A percentile compares a stretch with the other conserved stretches of the same genome.
These are phyloP conservation scores for Talaromyces ruber DNA, from an alignment of 495 filamentous ascomycete genomes.

Conservation along the genomic window DNA sequence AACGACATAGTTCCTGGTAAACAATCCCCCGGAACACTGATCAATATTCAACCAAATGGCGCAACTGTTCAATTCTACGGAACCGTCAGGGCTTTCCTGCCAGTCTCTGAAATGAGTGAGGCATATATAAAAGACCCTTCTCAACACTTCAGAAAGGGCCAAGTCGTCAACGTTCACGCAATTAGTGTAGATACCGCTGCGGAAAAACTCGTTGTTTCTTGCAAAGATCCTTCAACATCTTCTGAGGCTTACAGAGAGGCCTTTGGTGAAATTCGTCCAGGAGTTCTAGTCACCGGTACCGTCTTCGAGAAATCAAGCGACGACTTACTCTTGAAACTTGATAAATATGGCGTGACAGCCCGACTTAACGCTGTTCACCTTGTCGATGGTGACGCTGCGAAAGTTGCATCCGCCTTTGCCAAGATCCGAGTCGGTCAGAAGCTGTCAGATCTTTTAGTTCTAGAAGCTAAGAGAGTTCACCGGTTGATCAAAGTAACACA, in stretches of 20 bases:
- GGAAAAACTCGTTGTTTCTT: conserved; percentile 74
- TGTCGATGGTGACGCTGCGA: conserved; percentile 68
- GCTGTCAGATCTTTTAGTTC: conserved; percentile 70
- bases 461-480: conserved; percentile 68
- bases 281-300: conserved; percentile 62
- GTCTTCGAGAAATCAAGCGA: conserved; percentile 81
- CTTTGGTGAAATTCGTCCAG: conserved; percentile 60
- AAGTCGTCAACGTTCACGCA: conserved; percentile 82
- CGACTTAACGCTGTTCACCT: conserved; percentile 68
- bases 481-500: conserved; percentile 65
- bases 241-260: conserved; percentile 65
- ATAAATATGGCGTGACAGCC: conserved; percentile 62
- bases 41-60: conserved; percentile 67
- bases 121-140: conserved; percentile 83
- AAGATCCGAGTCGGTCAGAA: conserved; percentile 74
- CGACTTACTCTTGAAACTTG: conserved; percentile 67
- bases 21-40: conserved; percentile 74
- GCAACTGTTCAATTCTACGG: conserved; percentile 94
- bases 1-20: conserved; percentile 57
- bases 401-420: conserved; percentile 63
- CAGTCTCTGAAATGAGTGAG: conserved; percentile 94
- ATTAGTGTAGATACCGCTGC: conserved; percentile 65
- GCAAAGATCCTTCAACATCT: conserved; percentile 77
- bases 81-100: conserved; percentile 70
- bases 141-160: conserved; percentile 81